Conservation (phyloP, 1,284 basidiomycete genomes). For the Flammula alnicola region DNA sequence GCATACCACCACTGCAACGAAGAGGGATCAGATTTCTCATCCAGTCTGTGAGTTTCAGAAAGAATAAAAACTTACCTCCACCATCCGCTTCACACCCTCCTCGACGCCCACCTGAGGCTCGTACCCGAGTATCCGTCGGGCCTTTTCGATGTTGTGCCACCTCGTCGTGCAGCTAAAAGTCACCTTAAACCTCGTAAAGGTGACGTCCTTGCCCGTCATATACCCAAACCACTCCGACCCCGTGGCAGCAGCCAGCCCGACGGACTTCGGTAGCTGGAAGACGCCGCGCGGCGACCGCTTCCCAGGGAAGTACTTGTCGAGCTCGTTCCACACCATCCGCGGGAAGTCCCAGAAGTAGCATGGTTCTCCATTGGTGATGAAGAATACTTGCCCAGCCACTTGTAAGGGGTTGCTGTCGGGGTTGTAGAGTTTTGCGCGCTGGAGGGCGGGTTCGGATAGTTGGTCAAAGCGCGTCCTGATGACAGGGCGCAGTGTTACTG, state of each 20-base stretch:
- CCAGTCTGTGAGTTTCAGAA: slow-evolving; percentile 2
- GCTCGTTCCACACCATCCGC: slow-evolving; percentile 82
- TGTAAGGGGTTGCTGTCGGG: slow-evolving; percentile 59
- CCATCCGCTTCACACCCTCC: slow-evolving; percentile 84
- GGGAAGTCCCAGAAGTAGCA: slow-evolving; percentile 97
- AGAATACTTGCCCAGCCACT: slow-evolving; percentile 94
- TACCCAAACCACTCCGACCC: slow-evolving; percentile 79
- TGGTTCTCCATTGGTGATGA: slow-evolving; percentile 98
- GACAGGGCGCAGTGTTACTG: slow-evolving; percentile 58
- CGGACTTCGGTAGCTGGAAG: slow-evolving; percentile 62
- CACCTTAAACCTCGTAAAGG: slow-evolving; percentile 90
- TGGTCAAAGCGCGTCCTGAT: slow-evolving; percentile 80
- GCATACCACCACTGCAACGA: slow-evolving; percentile 51
- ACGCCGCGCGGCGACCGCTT: slow-evolving; percentile 40
- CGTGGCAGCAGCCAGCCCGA: slow-evolving; percentile 76
- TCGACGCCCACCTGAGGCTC: slow-evolving; percentile 89
- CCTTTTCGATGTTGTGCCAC: slow-evolving; percentile 97
- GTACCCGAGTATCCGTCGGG: slow-evolving; percentile 90
- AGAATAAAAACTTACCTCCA: slow-evolving; percentile 61
- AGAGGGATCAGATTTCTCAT: slow-evolving; percentile 6
- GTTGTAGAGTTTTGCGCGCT: slow-evolving; percentile 47
- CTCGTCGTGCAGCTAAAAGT: slow-evolving; percentile 75
- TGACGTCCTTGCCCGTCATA: slow-evolving; percentile 81
- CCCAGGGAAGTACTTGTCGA: slow-evolving; percentile 65
- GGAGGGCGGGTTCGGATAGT: slow-evolving; percentile 60